These are phyloP conservation scores for Ramularia collo-cygni DNA, from an alignment of 2,329 filamentous ascomycete species.

Conservation along the genomic window DNA sequence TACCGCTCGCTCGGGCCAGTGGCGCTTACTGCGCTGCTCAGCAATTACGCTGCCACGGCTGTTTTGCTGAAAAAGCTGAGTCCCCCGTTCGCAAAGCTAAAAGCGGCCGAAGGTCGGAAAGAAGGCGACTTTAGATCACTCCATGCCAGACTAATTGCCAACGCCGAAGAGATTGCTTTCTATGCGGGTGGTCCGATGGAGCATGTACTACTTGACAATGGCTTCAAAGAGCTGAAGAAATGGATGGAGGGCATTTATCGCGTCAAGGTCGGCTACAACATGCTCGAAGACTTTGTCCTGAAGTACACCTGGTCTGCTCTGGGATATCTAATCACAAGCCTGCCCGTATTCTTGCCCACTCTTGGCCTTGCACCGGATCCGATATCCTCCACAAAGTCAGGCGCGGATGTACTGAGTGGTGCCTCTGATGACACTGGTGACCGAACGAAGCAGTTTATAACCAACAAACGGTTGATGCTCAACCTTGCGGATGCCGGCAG, in stretches of 20 bases:
- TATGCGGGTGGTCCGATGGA: constrained; percentile 95
- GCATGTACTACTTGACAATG: constrained; percentile 81
- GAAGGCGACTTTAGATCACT: constrained; percentile 92
- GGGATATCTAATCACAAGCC: constrained; percentile 84
- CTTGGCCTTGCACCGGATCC: constrained; percentile 65
- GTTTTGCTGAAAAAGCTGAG: constrained; percentile 82
- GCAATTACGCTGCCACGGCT: constrained; percentile 91
- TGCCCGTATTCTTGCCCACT: constrained; percentile 88
- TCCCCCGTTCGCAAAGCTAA: constrained; percentile 92
- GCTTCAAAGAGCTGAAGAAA: constrained; percentile 84
- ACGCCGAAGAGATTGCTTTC: constrained; percentile 95
- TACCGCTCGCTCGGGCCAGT: constrained; percentile 85
- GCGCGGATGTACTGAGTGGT: constrained; percentile 2
- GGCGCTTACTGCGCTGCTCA: constrained; percentile 75
- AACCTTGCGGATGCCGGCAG: constrained; percentile 93
- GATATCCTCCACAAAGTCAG: constrained; percentile 53
- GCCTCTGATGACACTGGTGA: constrained; percentile 41
- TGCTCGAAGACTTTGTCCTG: constrained; percentile 94
- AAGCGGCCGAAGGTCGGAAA: constrained; percentile 88
- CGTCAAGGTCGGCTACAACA: constrained; percentile 96
- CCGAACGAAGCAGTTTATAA: constrained; percentile 98
- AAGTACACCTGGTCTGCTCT: constrained; percentile 99
- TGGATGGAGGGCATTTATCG: constrained; percentile 99
- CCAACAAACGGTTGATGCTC: constrained; percentile 96
- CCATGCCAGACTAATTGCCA: constrained; percentile 87